phyloP scores from a whole-genome alignment of 2,329 filamentous ascomycete genomes.

The Exophiala alcalophila region DNA sequence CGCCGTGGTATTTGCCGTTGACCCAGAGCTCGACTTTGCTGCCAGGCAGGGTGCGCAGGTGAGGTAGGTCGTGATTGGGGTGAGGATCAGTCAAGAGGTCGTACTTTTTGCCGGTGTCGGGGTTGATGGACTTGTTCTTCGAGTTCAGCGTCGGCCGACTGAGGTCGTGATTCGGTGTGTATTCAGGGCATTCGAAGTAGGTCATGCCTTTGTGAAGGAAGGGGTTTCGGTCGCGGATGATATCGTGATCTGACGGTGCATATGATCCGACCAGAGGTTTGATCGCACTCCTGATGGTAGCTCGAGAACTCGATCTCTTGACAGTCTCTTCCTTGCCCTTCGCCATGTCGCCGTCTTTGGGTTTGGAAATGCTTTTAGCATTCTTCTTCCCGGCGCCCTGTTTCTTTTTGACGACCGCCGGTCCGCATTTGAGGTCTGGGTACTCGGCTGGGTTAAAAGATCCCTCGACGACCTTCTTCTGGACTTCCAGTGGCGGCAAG shows the following conservation, averaged over 20 bases:
- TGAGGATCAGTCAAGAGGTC: constrained; percentile 38
- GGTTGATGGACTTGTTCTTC: constrained; percentile 56
- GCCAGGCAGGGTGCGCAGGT: constrained; percentile 81
- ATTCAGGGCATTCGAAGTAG: constrained; percentile 79
- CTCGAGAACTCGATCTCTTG: constrained; percentile 16
- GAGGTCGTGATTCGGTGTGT: constrained; percentile 80
- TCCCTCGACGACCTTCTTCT: constrained; percentile 82
- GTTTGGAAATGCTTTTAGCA: constrained; percentile 22
- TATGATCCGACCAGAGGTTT: constrained; percentile 12
- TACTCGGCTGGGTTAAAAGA: constrained; percentile 81
- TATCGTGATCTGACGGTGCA: constrained; percentile 52
- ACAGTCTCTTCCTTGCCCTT: constrained; percentile 21
- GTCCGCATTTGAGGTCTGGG: constrained; percentile 30
- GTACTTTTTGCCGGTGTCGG: constrained; percentile 42
- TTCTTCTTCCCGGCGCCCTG: constrained; percentile 24
- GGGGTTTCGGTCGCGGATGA: constrained; percentile 91
- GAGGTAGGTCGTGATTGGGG: constrained; percentile 64
- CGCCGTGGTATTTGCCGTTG: constrained; percentile 82
- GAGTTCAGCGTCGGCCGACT: constrained; percentile 59
- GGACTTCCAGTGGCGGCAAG: constrained; percentile 77
- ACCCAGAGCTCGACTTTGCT: constrained; percentile 89
- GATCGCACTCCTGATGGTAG: constrained; percentile 17
- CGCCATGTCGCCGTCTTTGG: constrained; percentile 22
- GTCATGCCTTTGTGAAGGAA: constrained; percentile 72
- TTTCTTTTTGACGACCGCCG: constrained; percentile 28